Evolutionary conservation across 2,329 filamentous ascomycete genomes (phyloP), one percentile per base, ranked within the genome.

Genomic region (Mycosphaerella arachidis): DNA sequence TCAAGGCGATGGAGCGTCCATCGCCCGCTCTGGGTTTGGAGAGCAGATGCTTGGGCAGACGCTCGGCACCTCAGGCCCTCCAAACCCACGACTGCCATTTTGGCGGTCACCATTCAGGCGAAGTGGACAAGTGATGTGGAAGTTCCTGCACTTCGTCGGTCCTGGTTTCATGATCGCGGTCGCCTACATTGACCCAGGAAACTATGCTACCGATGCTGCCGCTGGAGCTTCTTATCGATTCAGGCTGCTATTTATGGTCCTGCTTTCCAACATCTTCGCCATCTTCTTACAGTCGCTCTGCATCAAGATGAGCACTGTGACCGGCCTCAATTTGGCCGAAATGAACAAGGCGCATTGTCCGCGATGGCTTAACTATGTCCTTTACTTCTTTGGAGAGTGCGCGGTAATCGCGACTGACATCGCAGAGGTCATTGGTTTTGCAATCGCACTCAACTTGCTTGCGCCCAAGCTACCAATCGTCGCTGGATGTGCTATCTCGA

Each of bases 151-250:
- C 63, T 86, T 89, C 72, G 74, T 89, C 53, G 87, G 87, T 0
- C 86, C 87, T 9, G 87, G 87, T 1, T 88, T 89, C 70, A 84
- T 90, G 74, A 74, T 81, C 35, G 73, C 76, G 27, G 78, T 80
- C 53, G 78, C 78, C 18, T 81, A 81, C 67, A 80, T 80, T 53
- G 78, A 81, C 68, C 78, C 78, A 12, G 77, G 77, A 71, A 90
- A 90, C 72, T 90, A 90, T 70, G 81, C 87, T 1, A 90, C 87
- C 20, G 87, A 87, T 71, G 84, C 89, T 52, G 83, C 85, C 7
- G 87, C 87, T 50, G 87, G 87, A 56, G 84, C 87, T 4, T 79
- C 81, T 0, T 89, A 86, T 71, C 81, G 80, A 58, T 90, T 86
- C 76, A 80, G 78, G 45, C 79, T 90, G 35, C 80, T 90, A 2